Evolutionary conservation across 257 asterid genomes (phyloP).

Genomic region (Echites panduratus): DNA sequence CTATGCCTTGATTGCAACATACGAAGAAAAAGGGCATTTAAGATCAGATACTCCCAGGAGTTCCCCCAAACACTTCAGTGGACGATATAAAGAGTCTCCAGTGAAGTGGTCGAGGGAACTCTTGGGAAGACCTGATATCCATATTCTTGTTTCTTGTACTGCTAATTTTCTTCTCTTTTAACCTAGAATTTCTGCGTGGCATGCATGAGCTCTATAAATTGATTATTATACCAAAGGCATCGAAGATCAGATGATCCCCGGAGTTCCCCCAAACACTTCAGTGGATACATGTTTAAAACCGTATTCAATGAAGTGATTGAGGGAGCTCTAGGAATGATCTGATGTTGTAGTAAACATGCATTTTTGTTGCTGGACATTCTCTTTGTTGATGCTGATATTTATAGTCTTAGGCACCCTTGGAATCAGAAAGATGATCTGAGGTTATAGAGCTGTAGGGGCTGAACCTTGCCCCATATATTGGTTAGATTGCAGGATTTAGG

Average conservation of each 20-base stretch:
- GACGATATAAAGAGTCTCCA: background rate
- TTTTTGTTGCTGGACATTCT: background rate
- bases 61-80: constrained; percentile 2
- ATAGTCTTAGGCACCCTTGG: background rate
- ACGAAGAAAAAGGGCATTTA: background rate
- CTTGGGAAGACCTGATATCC: background rate
- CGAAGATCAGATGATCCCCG: constrained; percentile 19
- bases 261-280: constrained; percentile 65
- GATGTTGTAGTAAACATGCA: constrained; percentile 15
- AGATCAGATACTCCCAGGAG: background rate
- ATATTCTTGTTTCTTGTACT: background rate
- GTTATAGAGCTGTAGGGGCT: background rate
- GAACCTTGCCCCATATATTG: constrained; percentile 34
- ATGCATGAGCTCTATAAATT: background rate
- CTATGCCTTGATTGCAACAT: background rate
- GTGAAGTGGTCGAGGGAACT: background rate
- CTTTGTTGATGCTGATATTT: background rate
- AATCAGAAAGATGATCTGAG: background rate
- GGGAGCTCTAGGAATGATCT: constrained; percentile 43
- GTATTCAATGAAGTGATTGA: constrained; percentile 42
- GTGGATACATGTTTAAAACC: constrained; percentile 11
- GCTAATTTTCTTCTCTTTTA: background rate
- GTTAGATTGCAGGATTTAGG: constrained; percentile 15
- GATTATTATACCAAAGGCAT: background rate
- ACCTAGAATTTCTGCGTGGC: background rate